Conservation (phyloP, 306 rosid genomes). For the Comarum palustre region DNA sequence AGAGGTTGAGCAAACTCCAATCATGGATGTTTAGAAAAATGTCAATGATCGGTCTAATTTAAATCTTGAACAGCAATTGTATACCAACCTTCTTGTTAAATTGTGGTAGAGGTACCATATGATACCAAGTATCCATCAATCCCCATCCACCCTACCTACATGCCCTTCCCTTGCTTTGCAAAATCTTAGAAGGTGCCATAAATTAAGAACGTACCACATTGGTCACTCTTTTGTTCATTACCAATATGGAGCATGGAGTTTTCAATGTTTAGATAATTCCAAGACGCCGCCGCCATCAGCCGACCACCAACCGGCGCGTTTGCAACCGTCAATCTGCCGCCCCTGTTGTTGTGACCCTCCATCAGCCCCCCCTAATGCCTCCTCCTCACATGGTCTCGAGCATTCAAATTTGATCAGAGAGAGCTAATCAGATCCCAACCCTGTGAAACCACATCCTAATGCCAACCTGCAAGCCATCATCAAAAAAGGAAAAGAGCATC, state of each 20-base stretch:
- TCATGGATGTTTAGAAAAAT: conserved; percentile 14
- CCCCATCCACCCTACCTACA: conserved; percentile 65
- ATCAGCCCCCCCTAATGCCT: too few species aligned
- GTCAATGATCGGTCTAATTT: conserved; percentile 20
- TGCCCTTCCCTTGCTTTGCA: conserved; percentile 9
- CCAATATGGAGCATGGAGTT: not conserved
- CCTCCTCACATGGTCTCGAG: too few species aligned
- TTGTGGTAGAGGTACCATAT: conserved; percentile 23
- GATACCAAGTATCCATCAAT: conserved; percentile 53
- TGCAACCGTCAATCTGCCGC: too few species aligned
- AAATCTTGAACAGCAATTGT: conserved; percentile 23
- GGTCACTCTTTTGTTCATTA: not conserved
- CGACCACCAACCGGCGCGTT: too few species aligned
- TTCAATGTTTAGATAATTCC: not conserved
- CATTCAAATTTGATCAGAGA: too few species aligned
- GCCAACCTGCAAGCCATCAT: too few species aligned
- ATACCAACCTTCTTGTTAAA: conserved; percentile 38
- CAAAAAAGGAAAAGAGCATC: too few species aligned
- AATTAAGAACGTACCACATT: not conserved
- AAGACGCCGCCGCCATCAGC: too few species aligned
- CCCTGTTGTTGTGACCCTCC: too few species aligned
- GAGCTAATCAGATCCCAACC: too few species aligned
- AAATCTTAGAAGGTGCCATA: not conserved
- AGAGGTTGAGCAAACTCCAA: conserved; percentile 4
- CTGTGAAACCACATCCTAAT: too few species aligned